Evolutionary conservation across 495 filamentous ascomycete species (phyloP).

Genomic region (Xylaria longipes): DNA sequence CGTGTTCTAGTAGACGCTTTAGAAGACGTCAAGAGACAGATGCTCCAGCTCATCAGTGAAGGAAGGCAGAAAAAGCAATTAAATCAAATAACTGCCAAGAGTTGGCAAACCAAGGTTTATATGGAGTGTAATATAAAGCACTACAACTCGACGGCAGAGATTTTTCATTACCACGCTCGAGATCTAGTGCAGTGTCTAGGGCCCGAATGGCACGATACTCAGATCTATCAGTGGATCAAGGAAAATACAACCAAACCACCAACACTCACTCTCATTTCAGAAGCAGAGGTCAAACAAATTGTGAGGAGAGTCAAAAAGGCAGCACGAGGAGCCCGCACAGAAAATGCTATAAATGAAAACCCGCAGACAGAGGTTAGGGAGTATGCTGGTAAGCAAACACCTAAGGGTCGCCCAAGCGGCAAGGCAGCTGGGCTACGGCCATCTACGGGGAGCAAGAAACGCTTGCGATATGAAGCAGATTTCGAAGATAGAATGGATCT

Average conservation of each 20-base stretch:
- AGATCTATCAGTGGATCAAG: slow-evolving; percentile 39
- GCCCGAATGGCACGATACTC: slow-evolving; percentile 39
- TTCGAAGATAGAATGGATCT: slow-evolving; percentile 43
- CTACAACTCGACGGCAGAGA: slow-evolving; percentile 32
- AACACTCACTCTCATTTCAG: slow-evolving; percentile 30
- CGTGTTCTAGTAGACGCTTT: slow-evolving; percentile 30
- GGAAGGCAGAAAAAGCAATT: slow-evolving; percentile 36
- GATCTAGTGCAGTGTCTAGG: slow-evolving; percentile 39
- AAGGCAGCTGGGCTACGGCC: slow-evolving; percentile 46
- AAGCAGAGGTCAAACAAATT: slow-evolving; percentile 37
- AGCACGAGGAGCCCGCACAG: slow-evolving; percentile 6
- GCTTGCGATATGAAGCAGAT: slow-evolving; percentile 33
- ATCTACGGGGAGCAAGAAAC: slow-evolving; percentile 42
- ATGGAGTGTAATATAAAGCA: slow-evolving; percentile 43
- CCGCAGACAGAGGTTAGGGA: slow-evolving; percentile 7
- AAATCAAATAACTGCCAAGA: slow-evolving; percentile 29
- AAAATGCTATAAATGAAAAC: slow-evolving; percentile 33
- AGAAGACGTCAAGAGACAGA: slow-evolving; percentile 27
- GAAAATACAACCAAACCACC: slow-evolving; percentile 29
- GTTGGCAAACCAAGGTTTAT: slow-evolving; percentile 37
- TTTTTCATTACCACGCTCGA: slow-evolving; percentile 43
- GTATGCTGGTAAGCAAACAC: slow-evolving; percentile 29
- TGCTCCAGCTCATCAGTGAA: slow-evolving; percentile 26
- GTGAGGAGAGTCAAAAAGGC: slow-evolving; percentile 40
- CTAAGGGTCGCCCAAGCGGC: slow-evolving; percentile 38